Evolutionary conservation across 495 filamentous ascomycete species (phyloP).

Genomic region (Penicillium canescens): DNA sequence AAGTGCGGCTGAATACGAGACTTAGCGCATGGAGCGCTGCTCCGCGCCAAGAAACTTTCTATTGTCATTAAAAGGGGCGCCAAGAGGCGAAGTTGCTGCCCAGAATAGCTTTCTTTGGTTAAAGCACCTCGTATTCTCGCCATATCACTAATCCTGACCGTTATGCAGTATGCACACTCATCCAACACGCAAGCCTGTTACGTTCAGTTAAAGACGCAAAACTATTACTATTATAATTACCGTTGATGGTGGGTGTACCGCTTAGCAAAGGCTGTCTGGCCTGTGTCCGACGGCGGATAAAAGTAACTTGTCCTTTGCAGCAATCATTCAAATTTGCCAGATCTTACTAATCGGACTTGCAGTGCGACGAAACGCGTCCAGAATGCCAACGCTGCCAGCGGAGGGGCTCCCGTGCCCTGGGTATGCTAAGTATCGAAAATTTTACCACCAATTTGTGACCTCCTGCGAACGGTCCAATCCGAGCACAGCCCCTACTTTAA

Average conservation of each 20-base stretch:
- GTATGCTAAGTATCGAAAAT: conserved; percentile 24
- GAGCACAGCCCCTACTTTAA: neutral
- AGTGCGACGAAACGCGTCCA: conserved; percentile 33
- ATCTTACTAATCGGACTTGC: neutral
- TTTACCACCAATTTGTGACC: conserved; percentile 12
- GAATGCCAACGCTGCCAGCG: conserved; percentile 33
- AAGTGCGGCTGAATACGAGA: too few species aligned
- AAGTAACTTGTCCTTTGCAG: conserved; percentile 13
- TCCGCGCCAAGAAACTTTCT: too few species aligned
- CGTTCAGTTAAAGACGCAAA: too few species aligned
- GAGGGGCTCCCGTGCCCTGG: conserved; percentile 31
- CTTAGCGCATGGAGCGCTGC: too few species aligned
- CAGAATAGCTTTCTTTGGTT: too few species aligned
- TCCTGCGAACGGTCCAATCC: neutral
- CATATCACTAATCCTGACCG: neutral
- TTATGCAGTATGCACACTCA: neutral
- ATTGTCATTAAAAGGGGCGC: too few species aligned
- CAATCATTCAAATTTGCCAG: too few species aligned
- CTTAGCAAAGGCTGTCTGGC: conserved; percentile 36
- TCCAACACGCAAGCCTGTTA: conserved; percentile 6
- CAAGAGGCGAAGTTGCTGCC: too few species aligned
- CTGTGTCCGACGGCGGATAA: conserved; percentile 36
- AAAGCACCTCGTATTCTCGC: conserved; percentile 10
- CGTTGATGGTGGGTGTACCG: conserved; percentile 44
- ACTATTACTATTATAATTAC: too few species aligned